phyloP scores from a whole-genome alignment of 2,329 filamentous ascomycete species.

The Aspergillus pseudoviridinutans region DNA sequence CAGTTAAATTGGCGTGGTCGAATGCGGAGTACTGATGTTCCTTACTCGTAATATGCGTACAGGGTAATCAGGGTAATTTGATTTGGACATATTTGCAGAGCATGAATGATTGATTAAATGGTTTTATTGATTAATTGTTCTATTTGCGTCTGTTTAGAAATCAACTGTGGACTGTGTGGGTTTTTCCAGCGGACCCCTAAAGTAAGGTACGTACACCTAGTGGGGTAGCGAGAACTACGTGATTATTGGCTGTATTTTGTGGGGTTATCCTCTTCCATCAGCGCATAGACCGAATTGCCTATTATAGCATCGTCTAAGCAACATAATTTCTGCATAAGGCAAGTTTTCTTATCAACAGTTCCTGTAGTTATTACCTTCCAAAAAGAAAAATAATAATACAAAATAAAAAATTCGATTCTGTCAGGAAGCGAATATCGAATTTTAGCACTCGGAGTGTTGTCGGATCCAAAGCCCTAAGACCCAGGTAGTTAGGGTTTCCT shows the following conservation, averaged over 20 bases:
- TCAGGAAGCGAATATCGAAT: neutral
- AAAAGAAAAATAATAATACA: neutral
- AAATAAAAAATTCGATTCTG: neutral
- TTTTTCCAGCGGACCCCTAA: neutral
- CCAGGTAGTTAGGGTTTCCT: neutral
- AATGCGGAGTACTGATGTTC: neutral
- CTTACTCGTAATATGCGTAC: neutral
- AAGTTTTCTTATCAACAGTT: neutral
- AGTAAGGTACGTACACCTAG: neutral
- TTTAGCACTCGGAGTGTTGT: neutral
- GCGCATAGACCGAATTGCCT: neutral
- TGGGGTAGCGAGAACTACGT: neutral
- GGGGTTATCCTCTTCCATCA: constrained; percentile 9
- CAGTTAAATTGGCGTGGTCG: neutral
- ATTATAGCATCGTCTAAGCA: neutral
- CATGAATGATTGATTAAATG: neutral
- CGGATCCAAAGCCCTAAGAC: no score
- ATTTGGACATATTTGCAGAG: no score
- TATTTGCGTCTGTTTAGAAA: neutral
- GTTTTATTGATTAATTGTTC: no score
- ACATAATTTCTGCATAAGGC: neutral
- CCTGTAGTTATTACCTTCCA: neutral
- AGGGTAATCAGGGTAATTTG: no score
- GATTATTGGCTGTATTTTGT: constrained; percentile 13
- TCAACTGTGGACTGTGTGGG: neutral